Conservation (phyloP, 2,329 filamentous ascomycete species). For the Sporothrix sp. region DNA sequence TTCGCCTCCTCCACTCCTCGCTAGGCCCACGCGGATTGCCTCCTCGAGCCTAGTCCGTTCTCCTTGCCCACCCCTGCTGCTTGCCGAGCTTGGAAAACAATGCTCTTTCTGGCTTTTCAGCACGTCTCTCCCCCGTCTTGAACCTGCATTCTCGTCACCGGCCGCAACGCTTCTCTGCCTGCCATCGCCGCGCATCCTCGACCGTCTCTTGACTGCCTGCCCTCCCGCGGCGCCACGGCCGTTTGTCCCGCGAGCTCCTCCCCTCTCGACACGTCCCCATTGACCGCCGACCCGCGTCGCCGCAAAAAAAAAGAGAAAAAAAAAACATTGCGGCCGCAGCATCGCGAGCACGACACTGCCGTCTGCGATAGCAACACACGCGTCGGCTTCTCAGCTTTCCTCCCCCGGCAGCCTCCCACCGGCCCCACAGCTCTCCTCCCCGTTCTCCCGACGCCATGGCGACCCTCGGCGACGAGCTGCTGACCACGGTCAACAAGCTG, state of each 20-base stretch:
- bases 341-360: no score
- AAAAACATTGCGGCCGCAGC: no score
- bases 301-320: no score
- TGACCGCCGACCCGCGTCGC: not conserved
- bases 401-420: not conserved
- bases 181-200: not conserved
- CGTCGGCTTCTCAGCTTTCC: not conserved
- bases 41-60: constrained; percentile 1
- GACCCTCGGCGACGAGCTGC: constrained; percentile 87
- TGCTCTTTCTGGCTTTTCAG: constrained; percentile 9
- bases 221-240: no score
- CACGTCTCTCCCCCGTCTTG: constrained; percentile 1
- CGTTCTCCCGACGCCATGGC: constrained; percentile 60
- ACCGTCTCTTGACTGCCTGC: not conserved
- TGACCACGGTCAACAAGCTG: constrained; percentile 93
- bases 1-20: not conserved
- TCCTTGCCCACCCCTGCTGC: constrained; percentile 3
- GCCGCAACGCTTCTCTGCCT: not conserved
- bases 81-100: constrained; percentile 12
- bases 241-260: no score
- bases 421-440: no score
- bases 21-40: not conserved
- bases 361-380: not conserved
- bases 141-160: constrained; percentile 7
- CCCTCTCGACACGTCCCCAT: not conserved